Base-by-base conservation (phyloP, 192 early-diverging fungal genomes). In the Linnemannia exigua region DNA sequence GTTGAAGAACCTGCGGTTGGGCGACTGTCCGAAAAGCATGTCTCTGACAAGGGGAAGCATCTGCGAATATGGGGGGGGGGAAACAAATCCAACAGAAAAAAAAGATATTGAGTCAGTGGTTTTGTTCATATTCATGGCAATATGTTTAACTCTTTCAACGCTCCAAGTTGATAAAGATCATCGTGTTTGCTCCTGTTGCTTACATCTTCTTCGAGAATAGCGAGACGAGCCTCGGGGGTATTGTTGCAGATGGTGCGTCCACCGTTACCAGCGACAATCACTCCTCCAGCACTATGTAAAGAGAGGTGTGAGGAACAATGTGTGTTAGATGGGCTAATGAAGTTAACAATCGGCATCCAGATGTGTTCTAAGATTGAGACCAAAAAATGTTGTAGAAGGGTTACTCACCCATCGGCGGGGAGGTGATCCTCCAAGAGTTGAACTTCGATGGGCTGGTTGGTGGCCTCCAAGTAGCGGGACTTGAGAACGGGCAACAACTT, bases 21-120 rank as follows among this genome's bases (percentile, higher is more conserved):
- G 94, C 46, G 97, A 97, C 71, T 95, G 95, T 11, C 97, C 98
- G 89, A 97, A 99, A 71, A 99, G 92, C 67, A 94, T 84, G 80
- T 94, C 90, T 70, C 97, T 96, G 86, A 99, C 94, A 79, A 97
- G 95, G 41, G 98, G 98, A 75, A 99, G 94, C 96, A 98, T 95
- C 96, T 96, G 28, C 48, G 20, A 68, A 28, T 74, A 38, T n/a
- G n/a, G n/a, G n/a, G n/a, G n/a, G n/a, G n/a, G n/a, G n/a, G n/a
- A 35, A 22, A 71, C 44, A 67, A 38, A 74, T 7, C n/a, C 75
- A 51, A 31, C 61, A 74, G 76, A 72, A 78, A 0, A 63, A 58
- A 54, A 61, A 44, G 36, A n/a, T n/a, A n/a, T 5, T 73, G 17
- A 16, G 44, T 76, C 8, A 22, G 31, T 47, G 31, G n/a, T 44